Evolutionary conservation across 2,329 filamentous ascomycete genomes (phyloP), one percentile per base, ranked within the genome.

Genomic region (Stromatinia cepivora): DNA sequence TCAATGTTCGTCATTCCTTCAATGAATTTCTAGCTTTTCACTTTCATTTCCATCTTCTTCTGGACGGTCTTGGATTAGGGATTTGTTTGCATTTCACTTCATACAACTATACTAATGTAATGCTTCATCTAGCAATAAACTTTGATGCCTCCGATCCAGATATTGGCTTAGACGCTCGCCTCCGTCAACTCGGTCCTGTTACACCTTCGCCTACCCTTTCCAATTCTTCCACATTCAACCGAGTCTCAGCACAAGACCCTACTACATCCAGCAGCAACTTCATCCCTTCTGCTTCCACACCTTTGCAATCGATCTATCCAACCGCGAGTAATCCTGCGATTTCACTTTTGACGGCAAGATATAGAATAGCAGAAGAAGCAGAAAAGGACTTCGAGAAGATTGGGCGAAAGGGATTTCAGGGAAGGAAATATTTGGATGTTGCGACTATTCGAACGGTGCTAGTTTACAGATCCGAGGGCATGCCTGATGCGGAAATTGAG

Each of bases 321-420:
- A 59, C 48, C 45, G 22, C 36, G 20, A 58, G 25, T 20, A 70
- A 78, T 50, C 76, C 77, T 0, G 77, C 77, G 0, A 65, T 78
- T 1, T 64, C 67, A 3, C 67, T 78, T 9, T 36, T 78, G 10
- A 75, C 74, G 2, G 76, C 77, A 13, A 80, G 86, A 63, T 89
- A 89, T 77, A 84, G 87, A 0, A 85, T 91, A 71, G 79, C 90
- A 9, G 88, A 89, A 70, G 78, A 88, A 70, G 86, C 83, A 0
- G 83, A 86, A 66, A 81, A 85, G 48, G 86, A 89, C 39, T 89
- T 89, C 75, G 78, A 79, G 48, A 66, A 67, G 11, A 61, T 75
- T 13, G 79, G 78, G 17, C 83, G 83, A 68, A 73, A 68, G 52
- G 73, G 72, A 3, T 69, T 57, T 17, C n/a, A 69, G 15, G 83